Percentiles rank a stretch among this genome's conserved stretches.
phyloP scores from a whole-genome alignment of 2,329 filamentous ascomycete species.

The Pezizomycotina sp. region DNA sequence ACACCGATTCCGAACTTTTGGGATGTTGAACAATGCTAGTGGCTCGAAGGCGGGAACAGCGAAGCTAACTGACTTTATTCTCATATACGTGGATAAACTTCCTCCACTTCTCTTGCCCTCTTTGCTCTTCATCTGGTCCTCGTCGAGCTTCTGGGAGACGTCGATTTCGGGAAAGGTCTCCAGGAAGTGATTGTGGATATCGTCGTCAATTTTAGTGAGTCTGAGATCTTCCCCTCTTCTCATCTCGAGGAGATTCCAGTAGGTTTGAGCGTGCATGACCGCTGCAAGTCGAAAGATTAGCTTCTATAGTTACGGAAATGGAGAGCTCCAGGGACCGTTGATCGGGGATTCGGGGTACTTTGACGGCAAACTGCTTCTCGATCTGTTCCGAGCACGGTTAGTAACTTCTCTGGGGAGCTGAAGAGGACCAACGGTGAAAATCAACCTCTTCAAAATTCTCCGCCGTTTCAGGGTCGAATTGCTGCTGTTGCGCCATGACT shows the following conservation, averaged over 20 bases:
- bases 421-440: neutral
- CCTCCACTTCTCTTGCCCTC: slow-evolving; percentile 84
- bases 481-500: too few species aligned
- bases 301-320: neutral
- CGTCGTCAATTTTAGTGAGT: slow-evolving; percentile 85
- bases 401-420: slow-evolving; percentile 23
- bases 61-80: slow-evolving; percentile 40
- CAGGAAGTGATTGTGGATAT: slow-evolving; percentile 80
- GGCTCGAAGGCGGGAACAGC: too few species aligned
- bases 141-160: slow-evolving; percentile 59
- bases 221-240: slow-evolving; percentile 75
- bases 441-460: slow-evolving; percentile 4
- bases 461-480: slow-evolving; percentile 7
- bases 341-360: slow-evolving; percentile 40
- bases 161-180: slow-evolving; percentile 87
- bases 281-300: slow-evolving; percentile 31
- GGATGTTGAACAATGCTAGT: neutral
- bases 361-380: slow-evolving; percentile 98
- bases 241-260: slow-evolving; percentile 89
- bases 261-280: slow-evolving; percentile 90
- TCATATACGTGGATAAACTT: slow-evolving; percentile 89
- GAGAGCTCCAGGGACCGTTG: slow-evolving; percentile 12
- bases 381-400: slow-evolving; percentile 47
- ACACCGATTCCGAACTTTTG: slow-evolving; percentile 1
- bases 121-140: slow-evolving; percentile 97